These are phyloP conservation scores for Rhodotorula taiwanensis DNA, from an alignment of 768 basidiomycete genomes.

Conservation along the genomic window DNA sequence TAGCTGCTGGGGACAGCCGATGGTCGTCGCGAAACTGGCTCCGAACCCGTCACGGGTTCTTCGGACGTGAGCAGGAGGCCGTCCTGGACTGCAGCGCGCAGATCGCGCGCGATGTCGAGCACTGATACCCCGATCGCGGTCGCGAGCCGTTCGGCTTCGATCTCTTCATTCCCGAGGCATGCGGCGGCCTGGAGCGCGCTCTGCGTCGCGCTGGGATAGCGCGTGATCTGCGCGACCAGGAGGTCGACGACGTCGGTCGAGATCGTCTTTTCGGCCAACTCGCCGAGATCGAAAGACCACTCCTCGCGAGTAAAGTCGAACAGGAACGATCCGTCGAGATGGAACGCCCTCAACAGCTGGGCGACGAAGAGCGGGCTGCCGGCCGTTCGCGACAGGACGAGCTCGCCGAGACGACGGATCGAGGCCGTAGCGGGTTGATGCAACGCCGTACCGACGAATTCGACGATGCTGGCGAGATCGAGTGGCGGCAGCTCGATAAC, in stretches of 20 bases:
- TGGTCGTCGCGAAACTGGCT: too few relatives aligned
- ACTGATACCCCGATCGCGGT: constrained; percentile 4
- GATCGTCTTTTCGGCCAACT: constrained; percentile 15
- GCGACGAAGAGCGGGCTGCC: constrained; percentile 31
- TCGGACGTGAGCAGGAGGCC: constrained; percentile 22
- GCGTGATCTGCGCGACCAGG: constrained; percentile 22
- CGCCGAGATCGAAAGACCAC: constrained; percentile 32
- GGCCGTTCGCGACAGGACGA: constrained; percentile 19
- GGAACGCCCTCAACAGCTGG: constrained; percentile 30
- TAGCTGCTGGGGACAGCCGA: not conserved
- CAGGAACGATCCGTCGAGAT: constrained; percentile 26
- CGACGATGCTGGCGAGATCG: not conserved
- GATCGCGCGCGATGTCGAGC: constrained; percentile 19
- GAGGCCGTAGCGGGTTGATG: constrained; percentile 6
- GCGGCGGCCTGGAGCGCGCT: constrained; percentile 25
- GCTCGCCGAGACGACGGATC: constrained; percentile 8
- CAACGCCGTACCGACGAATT: constrained; percentile 17
- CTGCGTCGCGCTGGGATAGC: constrained; percentile 14
- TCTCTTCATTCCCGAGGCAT: constrained; percentile 30
- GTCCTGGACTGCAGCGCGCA: constrained; percentile 20
- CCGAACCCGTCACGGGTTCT: not conserved
- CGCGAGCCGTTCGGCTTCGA: constrained; percentile 6
- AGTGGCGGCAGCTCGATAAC: constrained; percentile 21
- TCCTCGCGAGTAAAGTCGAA: constrained; percentile 20
- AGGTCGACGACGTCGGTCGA: constrained; percentile 34